Conservation (phyloP, 495 filamentous ascomycete species). For the Hamigera avellanea region DNA sequence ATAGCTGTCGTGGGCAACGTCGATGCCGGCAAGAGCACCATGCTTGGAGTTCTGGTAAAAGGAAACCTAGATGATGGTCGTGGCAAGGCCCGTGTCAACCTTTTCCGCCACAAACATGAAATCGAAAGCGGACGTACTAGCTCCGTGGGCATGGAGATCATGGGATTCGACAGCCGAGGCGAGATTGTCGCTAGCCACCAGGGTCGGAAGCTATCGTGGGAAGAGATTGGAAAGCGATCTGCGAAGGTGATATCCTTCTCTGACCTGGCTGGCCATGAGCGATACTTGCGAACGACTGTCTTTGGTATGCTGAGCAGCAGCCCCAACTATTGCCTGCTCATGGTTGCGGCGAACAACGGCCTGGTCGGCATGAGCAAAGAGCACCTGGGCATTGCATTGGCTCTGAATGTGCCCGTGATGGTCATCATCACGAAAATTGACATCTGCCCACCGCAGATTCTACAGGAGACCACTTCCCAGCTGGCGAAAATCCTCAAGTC, state of each 20-base stretch:
- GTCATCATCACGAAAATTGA: conserved; percentile 98
- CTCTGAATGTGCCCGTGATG: conserved; percentile 94
- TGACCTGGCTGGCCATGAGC: conserved; percentile 90
- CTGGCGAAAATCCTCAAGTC: conserved; percentile 86
- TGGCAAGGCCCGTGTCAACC: conserved; percentile 87
- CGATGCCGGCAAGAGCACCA: conserved; percentile 93
- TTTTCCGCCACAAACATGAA: conserved; percentile 97
- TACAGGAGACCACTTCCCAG: conserved; percentile 89
- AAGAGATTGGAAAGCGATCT: conserved; percentile 92
- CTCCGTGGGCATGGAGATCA: conserved; percentile 97
- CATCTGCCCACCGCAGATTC: conserved; percentile 92
- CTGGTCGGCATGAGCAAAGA: conserved; percentile 97
- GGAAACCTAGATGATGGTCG: conserved; percentile 90
- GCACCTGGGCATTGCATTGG: conserved; percentile 89
- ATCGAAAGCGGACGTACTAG: conserved; percentile 90
- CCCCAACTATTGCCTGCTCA: conserved; percentile 94
- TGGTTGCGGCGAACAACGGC: conserved; percentile 98
- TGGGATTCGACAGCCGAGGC: conserved; percentile 89
- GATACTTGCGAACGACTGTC: conserved; percentile 90
- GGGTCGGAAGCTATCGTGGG: conserved; percentile 87
- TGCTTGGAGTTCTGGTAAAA: conserved; percentile 94
- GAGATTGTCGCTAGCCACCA: conserved; percentile 75
- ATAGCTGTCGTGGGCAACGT: conserved; percentile 98
- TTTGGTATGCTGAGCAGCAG: conserved; percentile 91
- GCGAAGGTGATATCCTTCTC: conserved; percentile 95